Evolutionary conservation across 1,284 basidiomycete genomes (phyloP).

Genomic region (Cutaneotrichosporon cavernicola): DNA sequence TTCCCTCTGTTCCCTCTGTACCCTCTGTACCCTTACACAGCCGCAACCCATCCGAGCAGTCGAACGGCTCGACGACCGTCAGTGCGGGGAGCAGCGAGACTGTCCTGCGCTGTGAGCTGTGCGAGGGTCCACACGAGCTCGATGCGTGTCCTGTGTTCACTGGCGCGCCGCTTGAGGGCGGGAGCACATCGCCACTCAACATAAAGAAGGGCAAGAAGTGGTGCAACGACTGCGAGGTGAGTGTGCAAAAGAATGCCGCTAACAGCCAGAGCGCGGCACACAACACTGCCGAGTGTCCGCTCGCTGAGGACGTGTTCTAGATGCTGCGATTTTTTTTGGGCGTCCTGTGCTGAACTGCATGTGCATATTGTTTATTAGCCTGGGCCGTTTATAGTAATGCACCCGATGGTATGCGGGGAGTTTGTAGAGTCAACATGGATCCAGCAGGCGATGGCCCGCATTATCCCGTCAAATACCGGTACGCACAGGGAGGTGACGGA

Average conservation of each 20-base stretch:
- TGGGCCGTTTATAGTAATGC: neutral
- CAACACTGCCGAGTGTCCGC: slow-evolving; percentile 49
- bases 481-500: neutral
- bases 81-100: slow-evolving; percentile 8
- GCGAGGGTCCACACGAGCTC: slow-evolving; percentile 50
- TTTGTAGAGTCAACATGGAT: neutral
- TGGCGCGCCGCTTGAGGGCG: slow-evolving; percentile 31
- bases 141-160: slow-evolving; percentile 52
- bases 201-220: slow-evolving; percentile 38
- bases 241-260: slow-evolving; percentile 18
- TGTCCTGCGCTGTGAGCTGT: slow-evolving; percentile 42
- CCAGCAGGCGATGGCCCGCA: neutral
- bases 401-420: neutral
- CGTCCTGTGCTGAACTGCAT: neutral
- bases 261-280: slow-evolving; percentile 42
- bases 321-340: slow-evolving; percentile 1
- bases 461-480: neutral
- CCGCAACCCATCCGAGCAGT: slow-evolving; percentile 12
- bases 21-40: neutral
- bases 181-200: slow-evolving; percentile 24
- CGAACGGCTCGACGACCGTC: slow-evolving; percentile 11
- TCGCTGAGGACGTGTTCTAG: slow-evolving; percentile 41
- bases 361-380: slow-evolving; percentile 3
- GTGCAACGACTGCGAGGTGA: slow-evolving; percentile 53
- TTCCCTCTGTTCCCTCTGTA: neutral